Percentiles rank a stretch among this genome's conserved stretches.
phyloP scores from a whole-genome alignment of 352 stramenopile species.

The Globisporangium yorkense region DNA sequence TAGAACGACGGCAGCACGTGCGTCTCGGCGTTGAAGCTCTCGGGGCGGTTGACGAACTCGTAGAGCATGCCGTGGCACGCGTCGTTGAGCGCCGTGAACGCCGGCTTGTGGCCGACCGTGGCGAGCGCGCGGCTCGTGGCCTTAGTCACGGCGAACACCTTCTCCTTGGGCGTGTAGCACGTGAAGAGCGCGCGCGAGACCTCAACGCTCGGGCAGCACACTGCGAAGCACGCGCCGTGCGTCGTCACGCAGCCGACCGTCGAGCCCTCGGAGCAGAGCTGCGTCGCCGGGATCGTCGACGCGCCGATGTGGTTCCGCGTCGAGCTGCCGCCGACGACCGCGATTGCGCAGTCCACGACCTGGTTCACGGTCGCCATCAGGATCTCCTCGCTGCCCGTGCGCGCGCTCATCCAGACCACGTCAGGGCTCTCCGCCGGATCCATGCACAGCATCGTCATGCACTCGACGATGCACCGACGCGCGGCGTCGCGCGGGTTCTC shows the following conservation, averaged over 20 bases:
- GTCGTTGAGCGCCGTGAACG: conserved; percentile 67
- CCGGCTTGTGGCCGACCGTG: conserved; percentile 64
- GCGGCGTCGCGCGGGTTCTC: conserved; percentile 63
- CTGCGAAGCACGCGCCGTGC: conserved; percentile 62
- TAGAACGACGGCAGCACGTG: conserved; percentile 72
- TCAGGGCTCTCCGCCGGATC: conserved; percentile 71
- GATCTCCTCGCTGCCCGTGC: conserved; percentile 55
- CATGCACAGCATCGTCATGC: conserved; percentile 69
- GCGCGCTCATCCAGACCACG: conserved; percentile 70
- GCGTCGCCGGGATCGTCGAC: conserved; percentile 31
- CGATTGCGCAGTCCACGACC: conserved; percentile 67
- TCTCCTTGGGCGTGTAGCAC: conserved; percentile 76
- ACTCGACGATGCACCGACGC: conserved; percentile 50
- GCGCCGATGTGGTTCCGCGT: conserved; percentile 17
- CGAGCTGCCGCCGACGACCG: conserved; percentile 55
- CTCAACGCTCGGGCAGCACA: conserved; percentile 77
- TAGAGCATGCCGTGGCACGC: conserved; percentile 67
- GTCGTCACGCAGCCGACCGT: conserved; percentile 57
- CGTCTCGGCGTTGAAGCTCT: conserved; percentile 59
- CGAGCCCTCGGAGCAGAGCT: conserved; percentile 73
- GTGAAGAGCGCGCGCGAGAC: conserved; percentile 76
- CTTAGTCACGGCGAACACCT: conserved; percentile 62
- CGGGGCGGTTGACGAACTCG: conserved; percentile 48
- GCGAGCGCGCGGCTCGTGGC: conserved; percentile 50
- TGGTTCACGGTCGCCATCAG: conserved; percentile 63